A percentile compares a stretch with the other conserved stretches of the same genome.
Conservation (phyloP, 2,329 filamentous ascomycete genomes). For the Fusarium caatingaense region DNA sequence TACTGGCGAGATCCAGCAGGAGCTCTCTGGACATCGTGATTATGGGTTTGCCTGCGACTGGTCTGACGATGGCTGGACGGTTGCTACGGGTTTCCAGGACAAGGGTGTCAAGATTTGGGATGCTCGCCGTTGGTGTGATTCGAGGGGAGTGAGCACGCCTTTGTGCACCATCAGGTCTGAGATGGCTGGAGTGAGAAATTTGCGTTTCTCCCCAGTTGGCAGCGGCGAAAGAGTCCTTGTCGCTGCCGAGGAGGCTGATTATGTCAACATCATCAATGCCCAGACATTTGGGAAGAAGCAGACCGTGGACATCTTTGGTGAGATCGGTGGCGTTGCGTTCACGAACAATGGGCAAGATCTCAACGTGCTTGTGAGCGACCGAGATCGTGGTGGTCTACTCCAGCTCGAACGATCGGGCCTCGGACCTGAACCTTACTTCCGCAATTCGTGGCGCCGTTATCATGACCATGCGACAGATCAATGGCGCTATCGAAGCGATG, state of each 20-base stretch:
- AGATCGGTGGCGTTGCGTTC: conserved; percentile 76
- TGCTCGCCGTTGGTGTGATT: conserved; percentile 73
- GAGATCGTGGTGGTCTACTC: conserved; percentile 73
- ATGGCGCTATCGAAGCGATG: conserved; percentile 28
- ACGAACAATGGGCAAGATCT: conserved; percentile 74
- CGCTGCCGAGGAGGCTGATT: conserved; percentile 81
- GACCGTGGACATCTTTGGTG: conserved; percentile 78
- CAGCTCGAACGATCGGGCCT: conserved; percentile 64
- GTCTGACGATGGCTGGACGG: conserved; percentile 79
- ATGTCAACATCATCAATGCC: conserved; percentile 76
- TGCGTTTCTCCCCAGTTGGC: conserved; percentile 78
- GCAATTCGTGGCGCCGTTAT: conserved; percentile 33
- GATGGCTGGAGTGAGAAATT: conserved; percentile 74
- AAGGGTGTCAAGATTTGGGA: conserved; percentile 80
- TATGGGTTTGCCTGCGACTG: conserved; percentile 83
- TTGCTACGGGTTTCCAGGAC: conserved; percentile 83
- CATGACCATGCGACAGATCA: conserved; percentile 1
- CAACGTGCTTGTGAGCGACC: conserved; percentile 75
- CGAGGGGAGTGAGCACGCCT: conserved; percentile 60
- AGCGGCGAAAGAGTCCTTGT: conserved; percentile 75
- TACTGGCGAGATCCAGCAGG: conserved; percentile 67
- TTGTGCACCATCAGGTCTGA: conserved; percentile 69
- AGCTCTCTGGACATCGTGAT: conserved; percentile 73
- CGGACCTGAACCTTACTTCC: conserved; percentile 45
- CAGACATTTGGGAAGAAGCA: conserved; percentile 73